Percentiles rank a stretch among this genome's conserved stretches.
These are phyloP conservation scores for Santalum album DNA, from an alignment of 164 flowering plant genomes.

Conservation along the genomic window DNA sequence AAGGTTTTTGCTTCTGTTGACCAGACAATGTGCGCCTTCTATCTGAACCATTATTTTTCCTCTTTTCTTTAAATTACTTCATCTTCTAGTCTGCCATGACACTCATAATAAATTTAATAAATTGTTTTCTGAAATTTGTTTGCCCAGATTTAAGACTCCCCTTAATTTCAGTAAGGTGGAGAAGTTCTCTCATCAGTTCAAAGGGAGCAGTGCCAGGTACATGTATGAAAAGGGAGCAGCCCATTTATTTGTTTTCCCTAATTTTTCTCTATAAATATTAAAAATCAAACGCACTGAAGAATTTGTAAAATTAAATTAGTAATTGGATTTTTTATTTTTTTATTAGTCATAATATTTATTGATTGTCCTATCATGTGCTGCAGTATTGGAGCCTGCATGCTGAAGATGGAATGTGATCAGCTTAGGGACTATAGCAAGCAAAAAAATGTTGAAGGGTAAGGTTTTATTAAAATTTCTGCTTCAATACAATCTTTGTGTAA, in stretches of 20 bases:
- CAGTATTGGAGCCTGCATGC: slow-evolving; percentile 2
- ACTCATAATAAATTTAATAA: neutral
- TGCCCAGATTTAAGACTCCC: slow-evolving; percentile 3
- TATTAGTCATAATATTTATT: neutral
- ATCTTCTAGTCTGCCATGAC: neutral
- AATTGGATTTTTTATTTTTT: too few species aligned
- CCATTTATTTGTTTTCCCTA: neutral
- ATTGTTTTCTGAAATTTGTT: neutral
- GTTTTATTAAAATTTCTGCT: too few species aligned
- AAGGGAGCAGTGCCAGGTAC: slow-evolving; percentile 16
- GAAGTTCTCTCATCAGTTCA: slow-evolving; percentile 8
- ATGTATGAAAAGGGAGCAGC: too few species aligned
- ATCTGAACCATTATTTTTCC: too few species aligned
- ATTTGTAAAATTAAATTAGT: too few species aligned
- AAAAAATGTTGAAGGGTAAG: neutral
- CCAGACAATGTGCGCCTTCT: slow-evolving; percentile 3
- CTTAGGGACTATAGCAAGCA: neutral
- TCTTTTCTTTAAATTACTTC: neutral
- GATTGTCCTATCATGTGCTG: too few species aligned
- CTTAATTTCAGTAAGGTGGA: slow-evolving; percentile 5
- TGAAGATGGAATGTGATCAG: neutral
- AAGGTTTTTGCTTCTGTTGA: neutral
- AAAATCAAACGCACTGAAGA: too few species aligned
- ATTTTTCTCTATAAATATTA: neutral
- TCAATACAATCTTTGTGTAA: too few species aligned